Conservation (phyloP, 106 monocot species). For the Phalaenopsis equestris region DNA sequence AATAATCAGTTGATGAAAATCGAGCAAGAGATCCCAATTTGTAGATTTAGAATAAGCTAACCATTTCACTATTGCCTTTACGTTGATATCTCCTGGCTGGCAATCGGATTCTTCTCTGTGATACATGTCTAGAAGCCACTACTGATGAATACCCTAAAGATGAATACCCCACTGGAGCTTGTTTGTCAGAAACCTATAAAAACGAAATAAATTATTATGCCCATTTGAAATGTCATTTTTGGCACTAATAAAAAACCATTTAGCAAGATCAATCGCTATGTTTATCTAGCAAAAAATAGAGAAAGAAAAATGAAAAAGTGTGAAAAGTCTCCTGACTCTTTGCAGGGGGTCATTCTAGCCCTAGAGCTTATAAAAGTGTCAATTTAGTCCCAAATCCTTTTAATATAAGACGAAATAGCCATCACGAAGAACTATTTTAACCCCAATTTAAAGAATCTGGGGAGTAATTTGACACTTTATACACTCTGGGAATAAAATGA, state of each 20-base stretch:
- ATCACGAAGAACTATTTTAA: too few species aligned
- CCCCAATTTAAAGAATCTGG: too few species aligned
- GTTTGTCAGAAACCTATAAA: conserved; percentile 72
- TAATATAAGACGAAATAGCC: too few species aligned
- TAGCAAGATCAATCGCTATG: too few species aligned
- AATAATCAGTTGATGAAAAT: neutral
- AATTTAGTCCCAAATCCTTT: too few species aligned
- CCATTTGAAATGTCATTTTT: neutral
- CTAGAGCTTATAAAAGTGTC: too few species aligned
- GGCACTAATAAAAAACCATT: too few species aligned
- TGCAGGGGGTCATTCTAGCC: too few species aligned
- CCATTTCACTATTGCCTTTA: conserved; percentile 66
- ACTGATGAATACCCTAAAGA: too few species aligned
- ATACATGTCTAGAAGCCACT: conserved; percentile 71
- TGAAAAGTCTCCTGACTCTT: too few species aligned
- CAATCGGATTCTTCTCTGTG: conserved; percentile 78
- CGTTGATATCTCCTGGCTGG: conserved; percentile 73
- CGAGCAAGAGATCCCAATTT: neutral
- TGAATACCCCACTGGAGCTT: conserved; percentile 45
- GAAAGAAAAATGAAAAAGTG: neutral
- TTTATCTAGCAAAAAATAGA: neutral
- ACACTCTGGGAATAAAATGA: too few species aligned
- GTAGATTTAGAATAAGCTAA: conserved; percentile 14
- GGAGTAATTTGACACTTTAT: too few species aligned
- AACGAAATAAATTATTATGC: conserved; percentile 3